These are phyloP conservation scores for Thalassiosira sp. DNA, from an alignment of 352 stramenopile species.

Conservation along the genomic window DNA sequence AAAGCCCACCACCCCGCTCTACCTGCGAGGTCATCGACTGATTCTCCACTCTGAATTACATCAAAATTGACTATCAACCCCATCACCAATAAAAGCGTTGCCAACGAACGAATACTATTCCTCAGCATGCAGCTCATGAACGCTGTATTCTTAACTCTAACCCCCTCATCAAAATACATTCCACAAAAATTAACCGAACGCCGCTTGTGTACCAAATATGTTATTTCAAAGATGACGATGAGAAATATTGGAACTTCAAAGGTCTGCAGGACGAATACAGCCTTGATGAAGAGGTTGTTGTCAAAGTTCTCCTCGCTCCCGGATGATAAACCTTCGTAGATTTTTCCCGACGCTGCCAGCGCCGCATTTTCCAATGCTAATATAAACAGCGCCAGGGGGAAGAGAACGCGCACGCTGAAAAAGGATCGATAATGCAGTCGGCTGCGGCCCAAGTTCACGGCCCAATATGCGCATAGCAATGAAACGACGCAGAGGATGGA, in stretches of 20 bases:
- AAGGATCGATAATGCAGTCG: slow-evolving; percentile 44
- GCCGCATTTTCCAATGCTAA: slow-evolving; percentile 45
- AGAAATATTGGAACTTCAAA: slow-evolving; percentile 56
- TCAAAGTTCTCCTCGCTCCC: slow-evolving; percentile 13
- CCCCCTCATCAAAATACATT: slow-evolving; percentile 62
- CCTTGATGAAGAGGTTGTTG: slow-evolving; percentile 30
- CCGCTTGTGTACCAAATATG: slow-evolving; percentile 68
- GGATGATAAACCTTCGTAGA: slow-evolving; percentile 30
- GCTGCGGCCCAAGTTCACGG: slow-evolving; percentile 30
- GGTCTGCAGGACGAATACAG: slow-evolving; percentile 42
- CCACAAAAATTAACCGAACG: slow-evolving; percentile 62
- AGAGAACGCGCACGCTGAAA: slow-evolving; percentile 49
- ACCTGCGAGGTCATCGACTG: slow-evolving; percentile 40
- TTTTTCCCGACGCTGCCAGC: slow-evolving; percentile 19
- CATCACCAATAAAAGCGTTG: slow-evolving; percentile 47
- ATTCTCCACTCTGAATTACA: slow-evolving; percentile 30
- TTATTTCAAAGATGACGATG: slow-evolving; percentile 60
- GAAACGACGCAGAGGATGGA: slow-evolving; percentile 39
- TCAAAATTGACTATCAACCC: slow-evolving; percentile 71
- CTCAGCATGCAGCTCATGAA: slow-evolving; percentile 47
- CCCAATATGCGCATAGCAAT: slow-evolving; percentile 23
- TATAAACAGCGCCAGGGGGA: slow-evolving; percentile 44
- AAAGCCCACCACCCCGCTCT: slow-evolving; percentile 58
- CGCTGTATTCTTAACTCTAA: slow-evolving; percentile 46
- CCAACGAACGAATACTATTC: slow-evolving; percentile 60